Percentiles rank a stretch among this genome's conserved stretches.
These are phyloP conservation scores for Xylaria sp. DNA, from an alignment of 2,329 filamentous ascomycete genomes.

Conservation along the genomic window DNA sequence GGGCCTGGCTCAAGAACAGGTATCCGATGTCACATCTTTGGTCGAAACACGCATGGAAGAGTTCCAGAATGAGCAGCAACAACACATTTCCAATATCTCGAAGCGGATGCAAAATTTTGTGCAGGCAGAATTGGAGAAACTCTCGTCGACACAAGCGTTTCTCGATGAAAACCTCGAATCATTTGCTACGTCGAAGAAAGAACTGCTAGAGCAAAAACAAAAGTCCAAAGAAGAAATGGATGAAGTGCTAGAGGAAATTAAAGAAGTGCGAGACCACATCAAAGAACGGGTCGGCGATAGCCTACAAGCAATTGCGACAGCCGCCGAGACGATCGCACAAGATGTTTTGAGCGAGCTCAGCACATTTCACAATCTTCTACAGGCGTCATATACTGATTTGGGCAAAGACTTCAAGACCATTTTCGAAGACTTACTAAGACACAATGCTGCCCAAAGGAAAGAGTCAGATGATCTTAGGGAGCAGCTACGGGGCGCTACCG, in stretches of 20 bases:
- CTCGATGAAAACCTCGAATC: conserved; percentile 74
- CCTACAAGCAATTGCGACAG: conserved; percentile 81
- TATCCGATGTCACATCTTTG: conserved; percentile 77
- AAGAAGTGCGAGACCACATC: conserved; percentile 85
- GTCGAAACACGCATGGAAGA: conserved; percentile 79
- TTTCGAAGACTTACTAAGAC: conserved; percentile 82
- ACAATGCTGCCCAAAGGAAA: conserved; percentile 78
- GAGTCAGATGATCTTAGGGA: conserved; percentile 79
- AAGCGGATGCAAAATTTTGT: conserved; percentile 81
- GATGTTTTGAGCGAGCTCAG: conserved; percentile 88
- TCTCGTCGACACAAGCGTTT: conserved; percentile 75
- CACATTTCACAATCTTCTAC: conserved; percentile 85
- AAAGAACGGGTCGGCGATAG: conserved; percentile 88
- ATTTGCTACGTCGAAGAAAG: conserved; percentile 74
- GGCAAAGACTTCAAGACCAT: conserved; percentile 86
- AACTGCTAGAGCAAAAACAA: conserved; percentile 74
- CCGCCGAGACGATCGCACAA: conserved; percentile 87
- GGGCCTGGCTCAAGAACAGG: conserved; percentile 78
- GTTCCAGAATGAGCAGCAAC: conserved; percentile 77
- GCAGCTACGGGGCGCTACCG: conserved; percentile 77
- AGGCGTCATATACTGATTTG: conserved; percentile 83
- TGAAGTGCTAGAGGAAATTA: conserved; percentile 89
- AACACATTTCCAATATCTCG: conserved; percentile 74
- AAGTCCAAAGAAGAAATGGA: conserved; percentile 87
- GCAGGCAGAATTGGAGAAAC: conserved; percentile 74